phyloP scores from a whole-genome alignment of 164 flowering plant genomes.

The Vitis rupestris region DNA sequence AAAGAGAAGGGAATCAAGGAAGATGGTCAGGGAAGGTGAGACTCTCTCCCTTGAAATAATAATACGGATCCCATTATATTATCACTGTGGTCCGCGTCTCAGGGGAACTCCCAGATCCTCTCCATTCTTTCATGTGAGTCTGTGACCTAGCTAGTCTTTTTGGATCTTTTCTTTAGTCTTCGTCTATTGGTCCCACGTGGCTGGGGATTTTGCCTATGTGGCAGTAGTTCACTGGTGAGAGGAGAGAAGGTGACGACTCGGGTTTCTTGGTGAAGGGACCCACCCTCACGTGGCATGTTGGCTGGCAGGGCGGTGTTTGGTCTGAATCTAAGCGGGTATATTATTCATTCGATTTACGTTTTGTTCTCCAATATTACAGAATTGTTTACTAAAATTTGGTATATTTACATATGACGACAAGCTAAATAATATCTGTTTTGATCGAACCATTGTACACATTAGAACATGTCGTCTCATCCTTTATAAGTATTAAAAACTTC shows the following conservation, averaged over 20 bases:
- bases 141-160: not conserved
- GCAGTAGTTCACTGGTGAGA: not conserved
- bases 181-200: not conserved
- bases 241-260: too few species aligned
- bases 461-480: too few species aligned
- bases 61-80: not conserved
- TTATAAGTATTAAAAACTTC: too few species aligned
- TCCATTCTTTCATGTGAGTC: not conserved
- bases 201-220: not conserved
- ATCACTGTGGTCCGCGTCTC: not conserved
- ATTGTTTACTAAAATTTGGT: too few species aligned
- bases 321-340: slow-evolving; percentile 1
- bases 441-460: too few species aligned
- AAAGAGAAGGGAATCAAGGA: not conserved
- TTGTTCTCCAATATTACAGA: too few species aligned
- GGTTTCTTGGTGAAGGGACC: too few species aligned
- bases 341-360: too few species aligned
- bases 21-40: not conserved
- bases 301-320: not conserved
- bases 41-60: not conserved
- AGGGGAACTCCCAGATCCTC: not conserved
- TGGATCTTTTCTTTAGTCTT: not conserved
- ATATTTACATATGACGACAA: too few species aligned
- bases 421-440: too few species aligned
- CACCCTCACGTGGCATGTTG: not conserved